These are phyloP conservation scores for Cubamyces lactineus DNA, from an alignment of 768 basidiomycete genomes.

Conservation along the genomic window DNA sequence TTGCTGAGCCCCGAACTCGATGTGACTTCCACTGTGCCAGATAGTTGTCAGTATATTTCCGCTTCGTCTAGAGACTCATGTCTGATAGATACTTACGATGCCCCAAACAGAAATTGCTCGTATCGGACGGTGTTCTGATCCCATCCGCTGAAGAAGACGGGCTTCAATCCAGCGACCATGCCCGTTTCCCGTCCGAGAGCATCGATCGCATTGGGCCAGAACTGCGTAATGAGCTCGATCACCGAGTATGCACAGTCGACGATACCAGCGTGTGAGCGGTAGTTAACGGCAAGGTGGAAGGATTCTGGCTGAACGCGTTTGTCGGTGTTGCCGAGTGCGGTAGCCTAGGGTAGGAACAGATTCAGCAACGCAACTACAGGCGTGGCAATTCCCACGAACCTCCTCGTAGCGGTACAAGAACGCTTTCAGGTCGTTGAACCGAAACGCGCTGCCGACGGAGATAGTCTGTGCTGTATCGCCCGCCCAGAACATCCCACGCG, in stretches of 20 bases:
- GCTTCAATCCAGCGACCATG: conserved; percentile 54
- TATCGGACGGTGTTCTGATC: conserved; percentile 46
- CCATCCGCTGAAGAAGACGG: conserved; percentile 58
- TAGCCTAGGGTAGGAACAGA: too few relatives aligned
- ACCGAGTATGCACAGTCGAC: conserved; percentile 71
- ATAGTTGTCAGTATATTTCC: background rate
- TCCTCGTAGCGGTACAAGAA: conserved; percentile 69
- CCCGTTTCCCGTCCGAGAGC: conserved; percentile 57
- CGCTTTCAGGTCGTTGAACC: conserved; percentile 72
- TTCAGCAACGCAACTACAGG: background rate
- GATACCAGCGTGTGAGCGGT: conserved; percentile 74
- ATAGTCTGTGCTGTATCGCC: conserved; percentile 84
- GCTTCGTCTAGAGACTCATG: background rate
- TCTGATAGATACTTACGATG: conserved; percentile 40
- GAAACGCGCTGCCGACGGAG: conserved; percentile 69
- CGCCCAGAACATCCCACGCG: conserved; percentile 74
- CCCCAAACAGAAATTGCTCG: conserved; percentile 61
- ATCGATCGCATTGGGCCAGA: conserved; percentile 72
- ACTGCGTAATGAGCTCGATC: conserved; percentile 59
- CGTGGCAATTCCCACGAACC: background rate
- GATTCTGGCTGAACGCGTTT: conserved; percentile 33
- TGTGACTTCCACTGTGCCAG: conserved; percentile 43
- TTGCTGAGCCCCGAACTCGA: conserved; percentile 68
- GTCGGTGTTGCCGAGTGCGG: background rate
- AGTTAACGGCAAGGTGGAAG: conserved; percentile 67